phyloP scores from a whole-genome alignment of 2,329 filamentous ascomycete genomes.

The Fusarium sp. region DNA sequence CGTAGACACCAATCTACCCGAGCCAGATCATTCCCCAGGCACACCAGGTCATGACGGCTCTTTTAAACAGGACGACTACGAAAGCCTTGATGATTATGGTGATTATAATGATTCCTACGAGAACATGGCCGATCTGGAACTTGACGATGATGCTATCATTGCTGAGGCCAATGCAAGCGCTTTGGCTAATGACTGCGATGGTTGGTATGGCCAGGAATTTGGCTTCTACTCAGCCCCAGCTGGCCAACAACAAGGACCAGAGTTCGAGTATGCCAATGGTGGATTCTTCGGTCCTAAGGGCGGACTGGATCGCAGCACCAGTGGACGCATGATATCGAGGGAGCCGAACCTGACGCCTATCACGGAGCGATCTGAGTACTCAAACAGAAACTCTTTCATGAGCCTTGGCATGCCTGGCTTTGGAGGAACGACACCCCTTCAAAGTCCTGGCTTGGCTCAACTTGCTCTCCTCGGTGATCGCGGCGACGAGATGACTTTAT shows the following conservation, averaged over 20 bases:
- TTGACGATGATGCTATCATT: constrained; percentile 90
- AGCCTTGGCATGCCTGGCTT: constrained; percentile 64
- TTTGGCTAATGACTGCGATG: constrained; percentile 89
- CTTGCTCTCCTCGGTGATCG: constrained; percentile 72
- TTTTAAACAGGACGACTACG: constrained; percentile 59
- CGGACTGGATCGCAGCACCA: constrained; percentile 73
- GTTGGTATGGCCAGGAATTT: constrained; percentile 96
- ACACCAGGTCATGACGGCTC: constrained; percentile 17
- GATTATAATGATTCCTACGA: constrained; percentile 67
- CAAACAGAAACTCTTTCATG: constrained; percentile 91
- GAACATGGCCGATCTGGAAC: constrained; percentile 73
- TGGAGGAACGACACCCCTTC: constrained; percentile 61
- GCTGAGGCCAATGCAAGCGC: constrained; percentile 95
- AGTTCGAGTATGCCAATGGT: constrained; percentile 76
- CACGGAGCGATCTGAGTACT: constrained; percentile 95
- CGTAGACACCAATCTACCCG: constrained; percentile 34
- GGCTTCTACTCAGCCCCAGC: constrained; percentile 84
- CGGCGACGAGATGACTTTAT: constrained; percentile 75
- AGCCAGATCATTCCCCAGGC: constrained; percentile 21
- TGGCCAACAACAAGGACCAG: constrained; percentile 56
- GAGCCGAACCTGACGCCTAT: constrained; percentile 97
- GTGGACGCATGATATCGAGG: constrained; percentile 77
- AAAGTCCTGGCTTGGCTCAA: constrained; percentile 81
- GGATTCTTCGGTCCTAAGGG: constrained; percentile 89
- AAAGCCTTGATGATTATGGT: constrained; percentile 44